Conservation (phyloP, 148 eudicot species). For the Rhododendron griersonianum region DNA sequence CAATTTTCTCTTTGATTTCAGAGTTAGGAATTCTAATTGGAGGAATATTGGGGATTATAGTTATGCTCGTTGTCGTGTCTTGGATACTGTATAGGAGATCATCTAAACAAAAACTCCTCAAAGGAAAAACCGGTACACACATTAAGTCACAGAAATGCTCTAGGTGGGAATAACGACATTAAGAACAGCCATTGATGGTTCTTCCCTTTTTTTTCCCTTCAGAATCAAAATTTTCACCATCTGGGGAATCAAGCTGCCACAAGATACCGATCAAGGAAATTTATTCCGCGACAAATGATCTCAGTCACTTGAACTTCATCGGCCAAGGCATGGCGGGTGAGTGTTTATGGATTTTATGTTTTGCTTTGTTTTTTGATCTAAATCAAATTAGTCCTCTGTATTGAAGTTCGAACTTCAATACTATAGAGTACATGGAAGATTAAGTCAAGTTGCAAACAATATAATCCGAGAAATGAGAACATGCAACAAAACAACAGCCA, state of each 20-base stretch:
- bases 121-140: conserved; percentile 13
- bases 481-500: not conserved
- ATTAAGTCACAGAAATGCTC: not conserved
- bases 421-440: no score
- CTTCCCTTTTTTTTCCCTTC: not conserved
- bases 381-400: not conserved
- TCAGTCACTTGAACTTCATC: conserved; percentile 35
- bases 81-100: conserved; percentile 18
- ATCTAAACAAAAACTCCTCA: not conserved
- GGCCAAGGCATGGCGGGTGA: conserved; percentile 56
- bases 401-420: no score
- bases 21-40: conserved; percentile 33
- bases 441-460: no score
- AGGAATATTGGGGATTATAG: conserved; percentile 17
- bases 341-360: not conserved
- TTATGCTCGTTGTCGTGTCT: conserved; percentile 11
- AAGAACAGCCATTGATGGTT: not conserved
- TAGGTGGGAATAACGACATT: not conserved
- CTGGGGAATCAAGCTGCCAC: conserved; percentile 12
- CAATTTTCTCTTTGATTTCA: conserved; percentile 15
- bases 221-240: conserved; percentile 11
- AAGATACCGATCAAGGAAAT: conserved; percentile 31
- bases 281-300: conserved; percentile 35
- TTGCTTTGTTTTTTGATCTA: no score
- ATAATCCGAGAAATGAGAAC: not conserved